Base-by-base conservation (phyloP, 1,139 yeast genomes). In the Yamadazyma membranifaciens region DNA sequence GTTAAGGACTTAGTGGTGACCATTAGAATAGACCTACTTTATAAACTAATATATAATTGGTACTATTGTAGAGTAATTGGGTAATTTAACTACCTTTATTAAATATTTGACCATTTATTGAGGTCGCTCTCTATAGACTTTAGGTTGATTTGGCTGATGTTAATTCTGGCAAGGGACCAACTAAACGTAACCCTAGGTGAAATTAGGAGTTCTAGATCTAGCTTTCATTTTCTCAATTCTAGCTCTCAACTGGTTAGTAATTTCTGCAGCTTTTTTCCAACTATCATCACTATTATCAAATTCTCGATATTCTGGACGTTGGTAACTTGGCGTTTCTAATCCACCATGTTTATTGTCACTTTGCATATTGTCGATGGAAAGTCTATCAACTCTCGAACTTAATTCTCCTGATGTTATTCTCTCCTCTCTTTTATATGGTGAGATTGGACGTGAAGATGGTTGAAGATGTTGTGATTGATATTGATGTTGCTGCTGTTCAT, bases 261-360 rank as follows among this genome's bases (percentile, higher is more conserved):
- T 94, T 50, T 87, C 95, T 0, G 94, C 92, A 0, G 96, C 96
- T 39, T 92, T 76, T 54, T 77, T 79, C 96, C 96, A 89, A 51
- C 84, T 81, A 44, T 86, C 95, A 50, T 81, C 87, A 40, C 73
- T 75, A 31, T 72, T 65, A 40, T 72, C 75, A 37, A 67, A 49
- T 27, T 38, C 34, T 30, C 32, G 36, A 11, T 32, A 29, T n/a
- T 37, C 34, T 13, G 37, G 24, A 9, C 27, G 15, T 9, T 13
- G 14, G 9, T 30, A 25, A 25, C 10, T 29, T 11, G 33, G 27
- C 13, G 28, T 12, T 10, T 22, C 29, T 12, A 22, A 10, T 3
- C 20, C 27, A 10, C 6, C n/a, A 14, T 25, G 12, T n/a, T n/a
- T 7, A 4, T 30, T 22, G 13, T 24, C 10, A 3, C 27, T 20